Percentiles rank a stretch among this genome's conserved stretches.
Evolutionary conservation across 1,139 yeast genomes (phyloP).

Genomic region (Pneumocystis wakefieldiae): DNA sequence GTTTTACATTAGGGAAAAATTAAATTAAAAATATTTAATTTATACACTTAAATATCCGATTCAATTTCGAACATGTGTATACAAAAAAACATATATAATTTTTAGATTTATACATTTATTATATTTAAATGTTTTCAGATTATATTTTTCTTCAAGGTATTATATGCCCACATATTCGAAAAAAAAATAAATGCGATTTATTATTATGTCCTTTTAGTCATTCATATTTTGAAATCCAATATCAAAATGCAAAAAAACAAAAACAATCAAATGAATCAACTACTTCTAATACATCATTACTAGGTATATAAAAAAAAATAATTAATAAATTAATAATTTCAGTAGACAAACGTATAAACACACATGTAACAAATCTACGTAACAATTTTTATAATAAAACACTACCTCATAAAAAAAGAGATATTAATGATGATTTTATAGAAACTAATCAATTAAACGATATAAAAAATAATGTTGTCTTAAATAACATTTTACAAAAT

Average conservation of each 20-base stretch:
- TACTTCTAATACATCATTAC: background rate
- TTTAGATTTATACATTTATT: too few species aligned
- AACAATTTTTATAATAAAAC: background rate
- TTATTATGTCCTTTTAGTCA: background rate
- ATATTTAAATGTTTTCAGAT: background rate
- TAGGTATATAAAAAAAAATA: background rate
- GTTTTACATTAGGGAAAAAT: too few species aligned
- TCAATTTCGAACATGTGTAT: too few species aligned
- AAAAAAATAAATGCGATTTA: background rate
- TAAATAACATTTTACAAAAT: background rate
- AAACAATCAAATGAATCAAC: background rate
- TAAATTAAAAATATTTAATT: too few species aligned
- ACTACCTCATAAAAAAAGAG: background rate
- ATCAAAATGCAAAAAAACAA: background rate
- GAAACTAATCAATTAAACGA: background rate
- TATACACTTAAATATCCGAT: too few species aligned
- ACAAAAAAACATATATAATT: too few species aligned
- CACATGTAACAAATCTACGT: background rate
- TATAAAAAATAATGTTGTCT: background rate
- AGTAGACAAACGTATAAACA: background rate
- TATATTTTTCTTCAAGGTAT: background rate
- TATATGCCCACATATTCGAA: background rate
- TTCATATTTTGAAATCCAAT: background rate
- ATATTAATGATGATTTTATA: background rate
- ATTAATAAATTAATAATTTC: too few species aligned